Evolutionary conservation across 2,329 filamentous ascomycete genomes (phyloP).

Genomic region (Anisogramma anomala): DNA sequence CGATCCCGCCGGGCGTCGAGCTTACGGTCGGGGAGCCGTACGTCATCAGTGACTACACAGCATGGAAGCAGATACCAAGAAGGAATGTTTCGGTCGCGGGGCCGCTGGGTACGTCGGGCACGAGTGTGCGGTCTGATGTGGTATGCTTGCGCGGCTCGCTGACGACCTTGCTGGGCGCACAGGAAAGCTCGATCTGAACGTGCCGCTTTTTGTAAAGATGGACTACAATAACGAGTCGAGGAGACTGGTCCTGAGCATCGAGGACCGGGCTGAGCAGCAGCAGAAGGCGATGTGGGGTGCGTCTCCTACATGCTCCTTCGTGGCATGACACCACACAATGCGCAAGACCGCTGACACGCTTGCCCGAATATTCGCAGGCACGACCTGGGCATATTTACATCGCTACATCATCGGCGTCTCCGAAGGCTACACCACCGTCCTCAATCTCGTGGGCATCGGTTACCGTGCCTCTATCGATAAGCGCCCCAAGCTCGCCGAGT

Average conservation of each 20-base stretch:
- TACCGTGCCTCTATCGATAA: constrained; percentile 83
- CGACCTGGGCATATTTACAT: constrained; percentile 76
- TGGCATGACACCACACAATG: background rate
- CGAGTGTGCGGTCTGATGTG: no score
- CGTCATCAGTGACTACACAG: constrained; percentile 41
- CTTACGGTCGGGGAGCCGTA: constrained; percentile 56
- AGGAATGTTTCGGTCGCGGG: constrained; percentile 66
- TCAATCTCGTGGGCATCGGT: constrained; percentile 87
- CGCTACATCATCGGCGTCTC: constrained; percentile 90
- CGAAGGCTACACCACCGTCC: constrained; percentile 87
- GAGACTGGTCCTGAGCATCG: constrained; percentile 57
- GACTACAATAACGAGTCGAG: constrained; percentile 51
- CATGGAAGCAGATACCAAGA: constrained; percentile 49
- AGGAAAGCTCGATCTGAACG: constrained; percentile 64
- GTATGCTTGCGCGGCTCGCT: no score
- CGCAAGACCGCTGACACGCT: constrained; percentile 17
- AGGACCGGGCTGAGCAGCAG: constrained; percentile 55
- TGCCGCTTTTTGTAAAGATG: constrained; percentile 70
- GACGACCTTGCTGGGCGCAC: constrained; percentile 13
- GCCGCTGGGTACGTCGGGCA: constrained; percentile 52
- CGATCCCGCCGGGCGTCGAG: constrained; percentile 73
- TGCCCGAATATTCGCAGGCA: constrained; percentile 53
- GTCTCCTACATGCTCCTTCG: background rate
- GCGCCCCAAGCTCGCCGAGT: constrained; percentile 60
- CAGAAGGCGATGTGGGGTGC: constrained; percentile 96